Evolutionary conservation across 345 rosid species (phyloP), one percentile per base, ranked within the genome.

Genomic region (Atalantia buxifolia): DNA sequence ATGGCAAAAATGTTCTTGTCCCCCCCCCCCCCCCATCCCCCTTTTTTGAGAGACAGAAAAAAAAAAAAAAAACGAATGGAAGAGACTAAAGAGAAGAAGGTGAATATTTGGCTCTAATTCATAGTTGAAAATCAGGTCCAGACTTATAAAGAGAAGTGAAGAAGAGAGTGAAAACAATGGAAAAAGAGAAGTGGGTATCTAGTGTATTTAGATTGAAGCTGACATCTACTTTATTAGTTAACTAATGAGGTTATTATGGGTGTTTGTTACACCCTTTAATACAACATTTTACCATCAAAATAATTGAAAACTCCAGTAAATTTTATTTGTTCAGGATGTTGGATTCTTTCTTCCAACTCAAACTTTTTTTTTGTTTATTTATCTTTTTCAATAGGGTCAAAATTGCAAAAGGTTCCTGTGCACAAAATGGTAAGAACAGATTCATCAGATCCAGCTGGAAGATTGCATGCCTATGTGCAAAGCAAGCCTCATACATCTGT

Each of bases 341-440:
- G 57, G 79, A 75, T 21, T 28, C 31, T 79, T 60, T 55, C 56
- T 79, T 69, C 61, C 78, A 59, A 31, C 74, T 82, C 67, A 80
- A 56, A 66, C 13, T 13, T 13, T 38, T 38, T 40, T 45, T 45
- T 13, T 0, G 3, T 45, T 45, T 45, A 45, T 45, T 45, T 45
- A 45, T 13, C 18, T 45, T 78, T 77, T 28, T 48, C 31, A 21
- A 57, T 80, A 94, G 98, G 94, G 69, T 80, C 87, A 71, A 94
- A 90, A 80, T 76, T 80, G 61, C 94, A 89, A 76, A 96, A 88
- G 85, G 84, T 90, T 76, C 98, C 94, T 24, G 94, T 91, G 78
- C 68, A 89, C 81, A 93, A 90, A 86, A 90, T 90, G 91, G 97
- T 96, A 61, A 90, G 99, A 88, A 92, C 93, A 28, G 98, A 96